phyloP scores from a whole-genome alignment of 371 early-diverging fungal genomes.

The Rhizopus sp. region DNA sequence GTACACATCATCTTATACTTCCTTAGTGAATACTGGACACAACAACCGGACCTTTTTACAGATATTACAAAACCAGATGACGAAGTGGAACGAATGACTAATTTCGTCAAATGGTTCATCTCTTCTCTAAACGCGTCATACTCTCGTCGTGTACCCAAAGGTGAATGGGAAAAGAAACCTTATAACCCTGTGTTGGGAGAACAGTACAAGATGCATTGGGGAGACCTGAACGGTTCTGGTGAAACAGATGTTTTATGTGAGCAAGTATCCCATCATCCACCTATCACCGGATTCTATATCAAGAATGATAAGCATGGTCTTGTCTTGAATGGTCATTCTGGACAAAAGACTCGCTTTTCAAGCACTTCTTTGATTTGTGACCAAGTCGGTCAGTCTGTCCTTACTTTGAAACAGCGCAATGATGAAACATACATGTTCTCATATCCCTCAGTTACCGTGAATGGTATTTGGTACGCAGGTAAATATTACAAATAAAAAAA shows the following conservation, averaged over 20 bases:
- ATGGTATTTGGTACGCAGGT: constrained; percentile 57
- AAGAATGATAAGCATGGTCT: constrained; percentile 67
- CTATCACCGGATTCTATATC: constrained; percentile 68
- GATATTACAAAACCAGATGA: constrained; percentile 63
- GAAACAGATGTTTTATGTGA: constrained; percentile 66
- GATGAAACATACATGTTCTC: constrained; percentile 43
- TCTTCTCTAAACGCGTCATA: constrained; percentile 78
- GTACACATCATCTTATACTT: neutral
- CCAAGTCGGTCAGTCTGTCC: constrained; percentile 44
- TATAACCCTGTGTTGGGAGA: constrained; percentile 85
- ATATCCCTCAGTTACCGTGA: constrained; percentile 46
- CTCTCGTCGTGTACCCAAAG: constrained; percentile 49
- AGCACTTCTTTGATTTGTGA: constrained; percentile 47
- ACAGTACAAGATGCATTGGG: constrained; percentile 74
- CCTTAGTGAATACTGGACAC: constrained; percentile 70
- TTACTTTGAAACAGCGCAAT: constrained; percentile 28
- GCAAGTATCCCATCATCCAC: constrained; percentile 82
- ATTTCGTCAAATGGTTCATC: constrained; percentile 74
- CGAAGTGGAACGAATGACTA: constrained; percentile 68
- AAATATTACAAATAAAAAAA: constrained; percentile 8
- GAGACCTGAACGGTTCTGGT: constrained; percentile 65
- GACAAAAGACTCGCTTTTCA: constrained; percentile 52
- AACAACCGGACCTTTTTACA: constrained; percentile 72
- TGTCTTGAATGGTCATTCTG: constrained; percentile 72
- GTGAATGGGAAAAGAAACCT: constrained; percentile 79